phyloP scores from a whole-genome alignment of 306 rosid genomes.

The Dalbergia oliveri region DNA sequence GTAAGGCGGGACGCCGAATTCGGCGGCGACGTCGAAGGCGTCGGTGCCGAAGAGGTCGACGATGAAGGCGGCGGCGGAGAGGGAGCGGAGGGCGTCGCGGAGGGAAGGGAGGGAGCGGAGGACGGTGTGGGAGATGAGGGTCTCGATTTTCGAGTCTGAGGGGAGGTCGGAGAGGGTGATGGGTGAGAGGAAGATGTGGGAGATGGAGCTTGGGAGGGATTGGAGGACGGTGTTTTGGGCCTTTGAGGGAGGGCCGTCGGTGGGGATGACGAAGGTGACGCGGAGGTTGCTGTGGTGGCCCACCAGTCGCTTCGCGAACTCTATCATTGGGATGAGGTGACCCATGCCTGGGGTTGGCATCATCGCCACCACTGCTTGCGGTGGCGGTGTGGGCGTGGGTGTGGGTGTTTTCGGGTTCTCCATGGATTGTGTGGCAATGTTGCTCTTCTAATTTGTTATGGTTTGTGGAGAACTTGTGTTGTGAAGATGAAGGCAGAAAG shows the following conservation, averaged over 20 bases:
- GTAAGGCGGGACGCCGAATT: constrained; percentile 55
- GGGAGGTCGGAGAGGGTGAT: constrained; percentile 44
- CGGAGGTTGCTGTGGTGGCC: constrained; percentile 43
- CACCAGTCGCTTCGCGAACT: constrained; percentile 65
- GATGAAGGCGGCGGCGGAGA: constrained; percentile 50
- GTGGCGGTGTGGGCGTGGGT: not conserved
- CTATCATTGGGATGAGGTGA: constrained; percentile 79
- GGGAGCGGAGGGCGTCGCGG: constrained; percentile 40
- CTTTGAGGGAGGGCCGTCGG: constrained; percentile 62
- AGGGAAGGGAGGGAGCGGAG: constrained; percentile 53
- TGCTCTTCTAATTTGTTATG: not conserved
- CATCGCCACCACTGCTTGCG: constrained; percentile 55
- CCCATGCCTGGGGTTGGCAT: constrained; percentile 90
- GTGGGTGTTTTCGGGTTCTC: constrained; percentile 28
- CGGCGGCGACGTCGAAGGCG: constrained; percentile 73
- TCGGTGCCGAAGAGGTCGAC: constrained; percentile 78
- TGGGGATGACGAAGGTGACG: constrained; percentile 65
- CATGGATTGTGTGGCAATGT: constrained; percentile 44
- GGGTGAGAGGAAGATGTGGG: constrained; percentile 50
- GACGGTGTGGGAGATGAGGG: constrained; percentile 45
- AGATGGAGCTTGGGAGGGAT: constrained; percentile 48
- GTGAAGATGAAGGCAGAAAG: not conserved
- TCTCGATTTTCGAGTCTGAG: constrained; percentile 4
- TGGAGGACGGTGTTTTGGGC: constrained; percentile 62
- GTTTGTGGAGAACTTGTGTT: not conserved